These are phyloP conservation scores for Phytophthora ramorum DNA, from an alignment of 352 stramenopile species.

Conservation along the genomic window DNA sequence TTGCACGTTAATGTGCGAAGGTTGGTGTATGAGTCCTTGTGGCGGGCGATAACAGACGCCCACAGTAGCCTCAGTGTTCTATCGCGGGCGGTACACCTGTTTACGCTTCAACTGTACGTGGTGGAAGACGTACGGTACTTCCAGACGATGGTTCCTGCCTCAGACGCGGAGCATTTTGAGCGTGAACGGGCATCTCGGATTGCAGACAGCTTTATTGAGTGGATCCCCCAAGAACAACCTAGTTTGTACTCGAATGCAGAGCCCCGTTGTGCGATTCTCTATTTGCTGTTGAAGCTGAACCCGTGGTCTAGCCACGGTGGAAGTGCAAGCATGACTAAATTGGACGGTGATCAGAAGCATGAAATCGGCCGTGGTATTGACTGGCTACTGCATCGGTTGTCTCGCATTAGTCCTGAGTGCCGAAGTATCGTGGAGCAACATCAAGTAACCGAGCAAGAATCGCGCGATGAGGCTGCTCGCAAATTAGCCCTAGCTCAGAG, in stretches of 20 bases:
- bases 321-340: slow-evolving; percentile 59
- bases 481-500: slow-evolving; percentile 66
- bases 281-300: slow-evolving; percentile 77
- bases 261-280: slow-evolving; percentile 49
- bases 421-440: slow-evolving; percentile 58
- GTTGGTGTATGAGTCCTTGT: slow-evolving; percentile 79
- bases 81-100: slow-evolving; percentile 76
- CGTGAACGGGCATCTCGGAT: slow-evolving; percentile 50
- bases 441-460: slow-evolving; percentile 65
- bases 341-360: slow-evolving; percentile 87
- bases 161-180: slow-evolving; percentile 53
- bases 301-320: slow-evolving; percentile 69
- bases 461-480: slow-evolving; percentile 71
- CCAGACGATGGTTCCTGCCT: slow-evolving; percentile 51
- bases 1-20: slow-evolving; percentile 63
- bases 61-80: slow-evolving; percentile 72
- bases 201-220: slow-evolving; percentile 63
- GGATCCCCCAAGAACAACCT: slow-evolving; percentile 58
- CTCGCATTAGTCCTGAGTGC: slow-evolving; percentile 55
- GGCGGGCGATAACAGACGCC: slow-evolving; percentile 60
- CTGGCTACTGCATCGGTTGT: slow-evolving; percentile 77
- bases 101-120: slow-evolving; percentile 86
- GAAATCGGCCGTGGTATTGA: slow-evolving; percentile 82
- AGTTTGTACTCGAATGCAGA: slow-evolving; percentile 38
- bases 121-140: slow-evolving; percentile 79